A percentile compares a stretch with the other conserved stretches of the same genome.
These are phyloP conservation scores for Microthlaspi erraticum DNA, from an alignment of 345 rosid genomes.

Conservation along the genomic window DNA sequence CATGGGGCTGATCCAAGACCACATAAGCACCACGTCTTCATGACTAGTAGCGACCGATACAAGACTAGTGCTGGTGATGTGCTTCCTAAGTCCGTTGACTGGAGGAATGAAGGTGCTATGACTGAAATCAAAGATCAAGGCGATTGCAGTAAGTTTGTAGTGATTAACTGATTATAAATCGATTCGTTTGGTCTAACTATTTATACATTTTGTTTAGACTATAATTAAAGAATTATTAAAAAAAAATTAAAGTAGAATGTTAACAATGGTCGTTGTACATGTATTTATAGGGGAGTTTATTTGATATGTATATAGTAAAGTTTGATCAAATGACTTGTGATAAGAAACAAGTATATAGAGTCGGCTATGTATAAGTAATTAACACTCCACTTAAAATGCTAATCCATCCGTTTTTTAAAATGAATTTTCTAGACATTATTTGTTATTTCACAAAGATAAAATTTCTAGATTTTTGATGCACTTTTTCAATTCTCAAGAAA, in stretches of 20 bases:
- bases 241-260: too few relatives aligned
- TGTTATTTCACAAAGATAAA: too few relatives aligned
- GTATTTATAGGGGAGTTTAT: too few relatives aligned
- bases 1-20: conserved; percentile 51
- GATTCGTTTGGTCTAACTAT: background rate
- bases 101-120: conserved; percentile 83
- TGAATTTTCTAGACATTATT: too few relatives aligned
- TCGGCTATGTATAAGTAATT: conserved; percentile 23
- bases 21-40: conserved; percentile 22
- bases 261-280: too few relatives aligned
- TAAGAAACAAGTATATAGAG: conserved; percentile 3
- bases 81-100: conserved; percentile 70
- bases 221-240: too few relatives aligned
- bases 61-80: conserved; percentile 40
- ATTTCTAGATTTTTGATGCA: too few relatives aligned
- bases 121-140: conserved; percentile 82
- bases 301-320: too few relatives aligned
- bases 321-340: background rate
- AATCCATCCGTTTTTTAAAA: too few relatives aligned
- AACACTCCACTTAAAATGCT: background rate
- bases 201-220: too few relatives aligned
- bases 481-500: too few relatives aligned
- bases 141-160: conserved; percentile 59
- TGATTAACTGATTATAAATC: background rate
- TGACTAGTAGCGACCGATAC: conserved; percentile 43